Evolutionary conservation across 208 protist genomes (phyloP), one percentile per base, ranked within the genome.

Genomic region (Zelonia costaricensis): DNA sequence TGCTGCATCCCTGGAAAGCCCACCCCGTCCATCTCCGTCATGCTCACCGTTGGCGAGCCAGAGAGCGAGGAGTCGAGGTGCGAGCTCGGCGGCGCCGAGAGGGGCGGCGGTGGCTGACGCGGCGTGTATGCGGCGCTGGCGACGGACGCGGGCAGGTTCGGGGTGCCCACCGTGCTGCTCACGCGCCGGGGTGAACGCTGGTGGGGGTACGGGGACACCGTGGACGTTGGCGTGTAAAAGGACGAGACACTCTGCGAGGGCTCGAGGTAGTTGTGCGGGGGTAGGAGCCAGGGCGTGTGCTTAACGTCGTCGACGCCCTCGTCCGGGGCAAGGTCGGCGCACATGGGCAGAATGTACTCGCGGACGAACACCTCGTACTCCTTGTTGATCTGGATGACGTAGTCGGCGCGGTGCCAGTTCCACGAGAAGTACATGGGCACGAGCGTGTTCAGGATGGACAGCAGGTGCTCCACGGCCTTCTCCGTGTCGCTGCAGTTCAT

Each of bases 341-440:
- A 95, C 10, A 92, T 58, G 28, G 89, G 89, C 51, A 95, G 35
- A 5, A 95, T 45, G 25, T 80, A 86, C 53, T 93, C 70, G 7
- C 78, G 70, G 10, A 95, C 73, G 51, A 82, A 89, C 22, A 58
- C 62, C 47, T 88, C 84, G 58, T 86, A 92, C 57, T 95, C 84
- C 59, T 80, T 84, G 62, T 95, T 95, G 51, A 91, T 88, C 49
- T 88, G 83, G 51, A 95, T 88, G 15, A 95, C 76, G 51, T 92
- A 84, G 33, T 91, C 82, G 13, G 74, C 86, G 15, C 69, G 69
- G 54, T 91, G 71, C 89, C 89, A 95, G 71, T 95, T 95, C 70
- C 80, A 95, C 27, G 84, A 93, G 56, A 95, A 95, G 62, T 95
- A 95, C 57, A 84, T 76, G 31, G 76, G 76, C n/a, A 88, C 72